phyloP scores from a whole-genome alignment of 768 basidiomycete species.

The Pulveroboletus sp. region DNA sequence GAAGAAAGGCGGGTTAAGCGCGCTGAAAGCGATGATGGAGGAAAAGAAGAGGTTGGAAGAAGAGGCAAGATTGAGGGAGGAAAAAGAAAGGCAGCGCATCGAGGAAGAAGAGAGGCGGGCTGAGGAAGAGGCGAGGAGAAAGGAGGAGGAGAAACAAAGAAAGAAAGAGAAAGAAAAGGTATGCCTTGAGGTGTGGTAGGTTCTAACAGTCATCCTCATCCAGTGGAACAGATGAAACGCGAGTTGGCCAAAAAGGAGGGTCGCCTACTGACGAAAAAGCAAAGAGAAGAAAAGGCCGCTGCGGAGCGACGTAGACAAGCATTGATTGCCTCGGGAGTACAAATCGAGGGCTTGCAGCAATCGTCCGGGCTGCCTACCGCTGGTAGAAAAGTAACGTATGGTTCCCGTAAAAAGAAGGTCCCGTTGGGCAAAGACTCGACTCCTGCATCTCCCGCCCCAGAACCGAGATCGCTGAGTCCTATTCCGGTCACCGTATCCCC shows the following conservation, averaged over 20 bases:
- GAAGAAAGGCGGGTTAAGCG: slow-evolving; percentile 78
- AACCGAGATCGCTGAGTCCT: slow-evolving; percentile 49
- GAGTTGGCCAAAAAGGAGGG: slow-evolving; percentile 94
- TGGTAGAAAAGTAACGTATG: slow-evolving; percentile 75
- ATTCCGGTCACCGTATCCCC: slow-evolving; percentile 21
- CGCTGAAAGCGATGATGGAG: slow-evolving; percentile 87
- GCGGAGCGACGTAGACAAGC: slow-evolving; percentile 91
- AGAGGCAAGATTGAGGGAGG: slow-evolving; percentile 63
- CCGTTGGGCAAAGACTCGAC: slow-evolving; percentile 36
- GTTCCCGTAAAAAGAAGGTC: slow-evolving; percentile 76
- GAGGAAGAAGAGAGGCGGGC: slow-evolving; percentile 84
- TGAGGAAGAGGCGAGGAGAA: slow-evolving; percentile 71
- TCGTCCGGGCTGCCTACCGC: slow-evolving; percentile 35
- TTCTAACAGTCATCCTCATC: not conserved
- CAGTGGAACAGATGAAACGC: slow-evolving; percentile 64
- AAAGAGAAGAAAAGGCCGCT: slow-evolving; percentile 87
- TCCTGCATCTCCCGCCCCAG: slow-evolving; percentile 44
- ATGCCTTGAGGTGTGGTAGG: slow-evolving; percentile 1
- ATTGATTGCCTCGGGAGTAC: slow-evolving; percentile 81
- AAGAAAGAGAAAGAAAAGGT: slow-evolving; percentile 90
- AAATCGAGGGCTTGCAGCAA: slow-evolving; percentile 85
- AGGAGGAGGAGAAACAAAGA: slow-evolving; percentile 79
- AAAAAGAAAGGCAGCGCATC: slow-evolving; percentile 74
- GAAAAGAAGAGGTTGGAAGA: slow-evolving; percentile 87
- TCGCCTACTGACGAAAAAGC: slow-evolving; percentile 91